Evolutionary conservation across 768 basidiomycete species (phyloP).

Genomic region (Tulasnella sp.): DNA sequence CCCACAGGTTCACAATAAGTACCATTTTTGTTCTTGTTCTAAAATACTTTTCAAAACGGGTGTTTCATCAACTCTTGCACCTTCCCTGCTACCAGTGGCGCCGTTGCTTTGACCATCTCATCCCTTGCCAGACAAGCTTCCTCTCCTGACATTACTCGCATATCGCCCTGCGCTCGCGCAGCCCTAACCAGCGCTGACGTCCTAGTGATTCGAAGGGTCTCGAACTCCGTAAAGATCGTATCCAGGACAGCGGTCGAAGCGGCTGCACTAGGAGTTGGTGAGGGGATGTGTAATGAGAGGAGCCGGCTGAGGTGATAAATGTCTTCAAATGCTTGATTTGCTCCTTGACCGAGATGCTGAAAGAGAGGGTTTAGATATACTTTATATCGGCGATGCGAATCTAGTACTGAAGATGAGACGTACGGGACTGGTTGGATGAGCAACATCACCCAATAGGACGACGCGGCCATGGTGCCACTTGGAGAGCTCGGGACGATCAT

Average conservation of each 20-base stretch:
- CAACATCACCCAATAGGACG: constrained; percentile 37
- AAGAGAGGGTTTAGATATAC: neutral
- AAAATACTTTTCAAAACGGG: no score
- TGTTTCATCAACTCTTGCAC: no score
- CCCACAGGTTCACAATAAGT: no score
- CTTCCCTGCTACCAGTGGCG: no score
- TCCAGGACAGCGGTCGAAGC: constrained; percentile 24
- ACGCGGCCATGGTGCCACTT: constrained; percentile 31
- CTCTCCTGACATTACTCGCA: constrained; percentile 28
- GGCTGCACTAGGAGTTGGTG: constrained; percentile 19
- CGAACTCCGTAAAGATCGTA: constrained; percentile 29
- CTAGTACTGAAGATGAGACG: no score
- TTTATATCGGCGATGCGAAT: no score
- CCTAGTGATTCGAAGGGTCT: constrained; percentile 30
- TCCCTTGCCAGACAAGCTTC: constrained; percentile 27
- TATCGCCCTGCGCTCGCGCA: constrained; percentile 31
- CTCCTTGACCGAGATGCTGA: constrained; percentile 40
- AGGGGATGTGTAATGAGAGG: constrained; percentile 28
- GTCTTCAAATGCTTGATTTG: constrained; percentile 39
- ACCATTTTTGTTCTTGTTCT: no score
- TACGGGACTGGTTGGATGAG: constrained; percentile 40
- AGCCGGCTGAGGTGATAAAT: constrained; percentile 30
- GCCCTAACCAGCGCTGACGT: constrained; percentile 30
- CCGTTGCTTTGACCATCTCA: no score
- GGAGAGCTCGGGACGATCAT: constrained; percentile 34